Evolutionary conservation across 2,329 filamentous ascomycete genomes (phyloP), one percentile per base, ranked within the genome.

Genomic region (Lecanicillium sp.): DNA sequence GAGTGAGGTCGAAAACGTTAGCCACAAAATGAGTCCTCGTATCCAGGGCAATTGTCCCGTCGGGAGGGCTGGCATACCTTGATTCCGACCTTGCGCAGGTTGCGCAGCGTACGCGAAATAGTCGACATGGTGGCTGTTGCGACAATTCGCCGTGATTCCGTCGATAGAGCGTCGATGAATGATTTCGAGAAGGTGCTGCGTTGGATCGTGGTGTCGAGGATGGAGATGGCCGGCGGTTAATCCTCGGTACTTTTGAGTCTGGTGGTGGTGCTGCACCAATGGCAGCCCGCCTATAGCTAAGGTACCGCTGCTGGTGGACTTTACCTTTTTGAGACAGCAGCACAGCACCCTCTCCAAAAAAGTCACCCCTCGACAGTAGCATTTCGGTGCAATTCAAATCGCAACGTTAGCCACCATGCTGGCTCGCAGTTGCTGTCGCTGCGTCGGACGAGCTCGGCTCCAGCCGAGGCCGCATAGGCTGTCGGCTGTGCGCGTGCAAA

Each of bases 21-120:
- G 44, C 39, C n/a, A n/a, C n/a, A n/a, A n/a, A n/a, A n/a, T n/a
- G n/a, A n/a, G n/a, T n/a, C n/a, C n/a, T n/a, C n/a, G n/a, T n/a
- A 25, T n/a, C 9, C 19, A 27, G 29, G 18, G 18, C 33, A 29
- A 40, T 45, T 29, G 29, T 6, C 7, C 28, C 13, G 17, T 9
- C 17, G 7, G 12, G 20, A 32, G 17, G n/a, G 31, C 27, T 9
- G 7, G 25, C 65, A 48, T 65, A 88, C 88, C 82, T 89, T 94
- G 58, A 96, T 57, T 40, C 92, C 92, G 60, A 94, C 79, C 68
- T 79, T 82, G 71, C 87, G 82, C 59, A 96, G 62, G 64, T 96
- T 94, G 64, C 81, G 75, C 57, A 96, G 66, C 18, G 90, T 96
- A 66, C 92, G 83, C 50, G 81, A 65, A 55, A 95, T 70, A 44